Base-by-base conservation (phyloP, 2,329 filamentous ascomycete genomes). In the Sphaerulina vaccinii region DNA sequence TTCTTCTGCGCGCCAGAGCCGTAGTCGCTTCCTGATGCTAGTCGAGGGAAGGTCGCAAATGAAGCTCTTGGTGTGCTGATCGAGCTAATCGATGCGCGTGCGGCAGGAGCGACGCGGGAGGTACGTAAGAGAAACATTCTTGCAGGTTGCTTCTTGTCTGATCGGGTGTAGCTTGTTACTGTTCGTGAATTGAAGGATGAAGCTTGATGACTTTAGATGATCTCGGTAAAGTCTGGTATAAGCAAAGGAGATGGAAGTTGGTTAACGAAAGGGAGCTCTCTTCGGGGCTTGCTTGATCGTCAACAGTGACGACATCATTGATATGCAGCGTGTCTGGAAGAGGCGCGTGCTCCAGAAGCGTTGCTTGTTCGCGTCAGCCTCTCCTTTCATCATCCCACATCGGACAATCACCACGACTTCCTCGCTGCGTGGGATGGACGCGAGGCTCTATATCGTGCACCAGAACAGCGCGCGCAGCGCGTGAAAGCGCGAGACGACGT, bases 121-220 rank as follows among this genome's bases (percentile, higher is more conserved):
- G 46, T 49, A 41, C 53, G 53, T 33, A 52, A 46, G 43, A 55
- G 40, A 39, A 55, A 52, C 53, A 55, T 55, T 4, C 29, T 48
- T 19, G 38, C 18, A 18, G 33, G 11, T 38, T n/a, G 36, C 21
- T 37, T 19, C 41, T 40, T 36, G 23, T 49, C 24, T 29, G 23
- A 16, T 38, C 18, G 33, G n/a, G n/a, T n/a, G n/a, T n/a, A n/a
- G n/a, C n/a, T 36, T 48, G 22, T 10, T 27, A 23, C 6, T 40
- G 23, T 23, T 11, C 19, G 35, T 27, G 40, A n/a, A n/a, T n/a
- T 42, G 21, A 21, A 16, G 41, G 13, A 16, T 32, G 21, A 44
- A 44, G 27, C 41, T 32, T 27, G 18, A 44, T 23, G 16, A 29
- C n/a, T n/a, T n/a, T n/a, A n/a, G n/a, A 32, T 51, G 15, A 13